Percentiles rank a stretch among this genome's conserved stretches.
phyloP scores from a whole-genome alignment of 768 basidiomycete genomes.

The Pisolithus microcarpus region DNA sequence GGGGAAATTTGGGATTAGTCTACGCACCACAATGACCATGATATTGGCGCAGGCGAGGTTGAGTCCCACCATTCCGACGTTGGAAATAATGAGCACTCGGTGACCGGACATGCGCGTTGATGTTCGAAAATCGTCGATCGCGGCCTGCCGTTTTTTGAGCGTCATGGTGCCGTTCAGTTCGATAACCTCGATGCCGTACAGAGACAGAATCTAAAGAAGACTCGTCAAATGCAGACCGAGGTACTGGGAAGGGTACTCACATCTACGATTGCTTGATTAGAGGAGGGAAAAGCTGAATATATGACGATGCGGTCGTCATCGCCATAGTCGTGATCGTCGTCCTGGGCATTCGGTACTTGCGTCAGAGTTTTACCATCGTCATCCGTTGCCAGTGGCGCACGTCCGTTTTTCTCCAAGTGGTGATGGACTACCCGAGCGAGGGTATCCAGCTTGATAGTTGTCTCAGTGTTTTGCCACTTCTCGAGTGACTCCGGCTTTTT shows the following conservation, averaged over 20 bases:
- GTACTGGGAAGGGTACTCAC: not conserved
- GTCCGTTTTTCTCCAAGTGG: not conserved
- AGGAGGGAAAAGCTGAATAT: constrained; percentile 7
- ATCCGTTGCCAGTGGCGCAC: not conserved
- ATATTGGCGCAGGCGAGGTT: constrained; percentile 13
- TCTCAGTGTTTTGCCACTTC: not conserved
- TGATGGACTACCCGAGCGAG: not conserved
- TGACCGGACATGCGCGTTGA: not conserved
- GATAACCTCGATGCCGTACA: constrained; percentile 1
- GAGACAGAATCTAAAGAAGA: constrained; percentile 2
- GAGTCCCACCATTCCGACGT: constrained; percentile 7
- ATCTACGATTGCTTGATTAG: not conserved
- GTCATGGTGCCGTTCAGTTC: constrained; percentile 1
- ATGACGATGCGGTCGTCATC: constrained; percentile 10
- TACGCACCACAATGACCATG: constrained; percentile 6
- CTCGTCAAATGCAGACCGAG: not conserved
- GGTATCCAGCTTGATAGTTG: constrained; percentile 5
- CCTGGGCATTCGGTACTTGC: no score
- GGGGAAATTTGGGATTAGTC: no score
- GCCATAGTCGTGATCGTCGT: not conserved
- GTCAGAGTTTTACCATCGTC: not conserved
- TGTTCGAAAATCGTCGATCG: constrained; percentile 1
- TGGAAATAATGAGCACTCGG: constrained; percentile 10
- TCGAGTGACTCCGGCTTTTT: not conserved
- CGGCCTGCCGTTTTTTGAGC: not conserved